These are phyloP conservation scores for button mushroom (Agaricus bisporus) DNA, from an alignment of 768 basidiomycete genomes.

Conservation along the genomic window DNA sequence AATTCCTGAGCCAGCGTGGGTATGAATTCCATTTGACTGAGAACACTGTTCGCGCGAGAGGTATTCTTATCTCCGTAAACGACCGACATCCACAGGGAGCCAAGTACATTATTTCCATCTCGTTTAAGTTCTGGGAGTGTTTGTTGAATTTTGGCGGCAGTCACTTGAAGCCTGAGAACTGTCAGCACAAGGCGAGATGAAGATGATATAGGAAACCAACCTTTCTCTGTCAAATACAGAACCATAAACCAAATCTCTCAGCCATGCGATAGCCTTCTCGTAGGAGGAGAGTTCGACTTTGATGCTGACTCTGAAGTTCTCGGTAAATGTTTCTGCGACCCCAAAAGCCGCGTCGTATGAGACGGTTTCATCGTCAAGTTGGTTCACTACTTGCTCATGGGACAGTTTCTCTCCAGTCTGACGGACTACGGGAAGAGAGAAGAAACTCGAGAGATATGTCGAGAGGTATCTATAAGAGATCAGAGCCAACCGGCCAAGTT, in stretches of 20 bases:
- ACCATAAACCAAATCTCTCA: conserved; percentile 74
- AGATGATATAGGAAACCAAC: conserved; percentile 27
- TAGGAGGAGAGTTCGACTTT: conserved; percentile 83
- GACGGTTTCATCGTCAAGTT: conserved; percentile 87
- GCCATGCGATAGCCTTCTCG: conserved; percentile 78
- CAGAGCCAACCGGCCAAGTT: not conserved
- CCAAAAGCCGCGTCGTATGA: conserved; percentile 75
- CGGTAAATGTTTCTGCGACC: conserved; percentile 57
- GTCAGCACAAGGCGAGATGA: not conserved
- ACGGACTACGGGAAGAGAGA: conserved; percentile 76
- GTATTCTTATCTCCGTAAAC: conserved; percentile 68
- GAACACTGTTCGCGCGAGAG: conserved; percentile 57
- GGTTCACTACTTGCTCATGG: conserved; percentile 89
- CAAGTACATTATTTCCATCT: conserved; percentile 75
- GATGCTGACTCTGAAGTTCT: conserved; percentile 68
- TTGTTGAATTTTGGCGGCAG: conserved; percentile 84
- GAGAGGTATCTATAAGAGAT: conserved; percentile 54
- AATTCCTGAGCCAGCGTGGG: conserved; percentile 69
- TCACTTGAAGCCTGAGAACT: conserved; percentile 64
- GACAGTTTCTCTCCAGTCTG: conserved; percentile 62
- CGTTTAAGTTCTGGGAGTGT: conserved; percentile 89
- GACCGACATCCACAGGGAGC: conserved; percentile 61
- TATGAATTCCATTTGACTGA: conserved; percentile 73
- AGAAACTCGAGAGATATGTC: conserved; percentile 79
- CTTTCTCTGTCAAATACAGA: conserved; percentile 75